phyloP scores from a whole-genome alignment of 805 yeast genomes.

The Saccharomyces eubayanus region DNA sequence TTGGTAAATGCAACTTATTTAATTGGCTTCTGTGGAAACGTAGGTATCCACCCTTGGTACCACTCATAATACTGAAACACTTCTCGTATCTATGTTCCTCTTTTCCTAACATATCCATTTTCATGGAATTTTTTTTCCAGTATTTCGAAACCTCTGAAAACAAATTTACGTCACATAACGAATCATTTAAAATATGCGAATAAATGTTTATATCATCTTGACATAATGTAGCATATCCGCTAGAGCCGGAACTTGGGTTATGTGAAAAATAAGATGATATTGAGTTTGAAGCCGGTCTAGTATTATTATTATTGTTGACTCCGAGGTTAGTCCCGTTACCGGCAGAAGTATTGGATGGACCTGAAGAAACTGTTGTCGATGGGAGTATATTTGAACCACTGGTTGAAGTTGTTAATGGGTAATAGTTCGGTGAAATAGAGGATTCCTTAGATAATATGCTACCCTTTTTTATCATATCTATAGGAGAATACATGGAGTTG shows the following conservation, averaged over 20 bases:
- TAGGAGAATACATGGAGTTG: constrained; percentile 18
- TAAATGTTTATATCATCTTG: constrained; percentile 26
- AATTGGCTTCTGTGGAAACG: constrained; percentile 24
- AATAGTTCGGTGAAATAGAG: not conserved
- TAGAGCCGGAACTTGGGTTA: constrained; percentile 7
- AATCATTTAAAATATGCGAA: constrained; percentile 16
- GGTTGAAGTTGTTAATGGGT: not conserved
- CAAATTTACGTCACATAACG: constrained; percentile 10
- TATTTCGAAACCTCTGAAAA: constrained; percentile 6
- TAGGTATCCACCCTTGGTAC: constrained; percentile 31
- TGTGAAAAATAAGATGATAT: constrained; percentile 19
- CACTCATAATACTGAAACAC: constrained; percentile 16
- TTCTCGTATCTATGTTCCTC: constrained; percentile 14
- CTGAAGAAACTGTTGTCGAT: not conserved
- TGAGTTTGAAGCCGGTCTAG: constrained; percentile 18
- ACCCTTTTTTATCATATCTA: constrained; percentile 7
- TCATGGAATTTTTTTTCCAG: constrained; percentile 7
- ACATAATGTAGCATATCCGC: constrained; percentile 6
- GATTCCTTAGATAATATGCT: not conserved
- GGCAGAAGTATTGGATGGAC: not conserved
- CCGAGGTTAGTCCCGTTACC: not conserved
- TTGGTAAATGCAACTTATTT: constrained; percentile 16
- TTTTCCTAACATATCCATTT: constrained; percentile 1
- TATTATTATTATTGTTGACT: not conserved
- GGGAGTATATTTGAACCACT: not conserved